phyloP scores from a whole-genome alignment of 345 rosid genomes.

The Eucalyptus regnans region DNA sequence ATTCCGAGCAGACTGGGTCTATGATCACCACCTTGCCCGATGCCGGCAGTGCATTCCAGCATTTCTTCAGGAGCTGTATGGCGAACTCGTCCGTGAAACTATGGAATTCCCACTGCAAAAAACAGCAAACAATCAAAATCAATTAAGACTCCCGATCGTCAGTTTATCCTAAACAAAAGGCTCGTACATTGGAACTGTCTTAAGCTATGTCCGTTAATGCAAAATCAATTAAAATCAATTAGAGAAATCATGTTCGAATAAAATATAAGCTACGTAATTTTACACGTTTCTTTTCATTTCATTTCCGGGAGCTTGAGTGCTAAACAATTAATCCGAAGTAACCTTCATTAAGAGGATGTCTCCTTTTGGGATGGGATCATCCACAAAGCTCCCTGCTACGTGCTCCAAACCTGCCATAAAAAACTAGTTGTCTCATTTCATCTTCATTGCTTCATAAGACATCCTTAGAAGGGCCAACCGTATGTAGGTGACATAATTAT shows the following conservation, averaged over 20 bases:
- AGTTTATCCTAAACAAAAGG: neutral
- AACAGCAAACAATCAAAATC: too few species aligned
- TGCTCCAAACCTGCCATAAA: constrained; percentile 4
- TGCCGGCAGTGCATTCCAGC: constrained; percentile 22
- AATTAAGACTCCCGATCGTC: neutral
- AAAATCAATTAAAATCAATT: neutral
- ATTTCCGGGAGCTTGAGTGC: neutral
- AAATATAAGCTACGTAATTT: neutral
- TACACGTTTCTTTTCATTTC: neutral
- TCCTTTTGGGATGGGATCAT: neutral
- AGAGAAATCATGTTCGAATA: neutral
- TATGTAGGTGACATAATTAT: neutral
- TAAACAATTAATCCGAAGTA: neutral
- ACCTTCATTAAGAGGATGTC: constrained; percentile 12
- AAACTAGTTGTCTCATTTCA: neutral
- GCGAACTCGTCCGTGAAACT: constrained; percentile 26
- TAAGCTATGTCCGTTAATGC: neutral
- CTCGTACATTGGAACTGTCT: neutral
- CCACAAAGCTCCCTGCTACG: constrained; percentile 6
- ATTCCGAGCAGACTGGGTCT: constrained; percentile 18
- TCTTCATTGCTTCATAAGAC: neutral
- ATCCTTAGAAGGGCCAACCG: neutral
- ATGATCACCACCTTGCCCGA: constrained; percentile 32
- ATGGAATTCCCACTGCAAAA: constrained; percentile 22
- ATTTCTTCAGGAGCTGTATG: constrained; percentile 25